A percentile compares a stretch with the other conserved stretches of the same genome.
Conservation (phyloP, 306 rosid species). For the Luffa aegyptiaca region DNA sequence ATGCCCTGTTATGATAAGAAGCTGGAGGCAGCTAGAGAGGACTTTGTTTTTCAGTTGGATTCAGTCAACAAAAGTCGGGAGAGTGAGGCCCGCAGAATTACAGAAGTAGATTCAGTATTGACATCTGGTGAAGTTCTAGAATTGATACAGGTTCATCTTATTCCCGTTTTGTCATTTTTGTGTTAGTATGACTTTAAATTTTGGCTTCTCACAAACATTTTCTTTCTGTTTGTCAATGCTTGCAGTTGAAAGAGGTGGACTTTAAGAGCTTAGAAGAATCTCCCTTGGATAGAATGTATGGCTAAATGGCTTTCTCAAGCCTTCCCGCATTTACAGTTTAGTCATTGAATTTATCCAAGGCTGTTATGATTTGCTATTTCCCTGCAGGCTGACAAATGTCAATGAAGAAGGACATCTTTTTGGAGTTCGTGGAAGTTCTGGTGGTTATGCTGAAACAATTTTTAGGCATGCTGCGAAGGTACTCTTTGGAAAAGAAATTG, state of each 20-base stretch:
- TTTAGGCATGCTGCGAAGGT: slow-evolving; percentile 67
- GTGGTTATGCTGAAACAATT: slow-evolving; percentile 87
- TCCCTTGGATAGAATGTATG: slow-evolving; percentile 67
- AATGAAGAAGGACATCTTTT: slow-evolving; percentile 59
- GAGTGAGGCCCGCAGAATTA: slow-evolving; percentile 24
- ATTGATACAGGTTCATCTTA: slow-evolving; percentile 60
- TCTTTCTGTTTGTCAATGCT: slow-evolving; percentile 7
- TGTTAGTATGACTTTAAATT: neutral
- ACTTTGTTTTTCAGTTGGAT: slow-evolving; percentile 55
- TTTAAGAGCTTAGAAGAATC: slow-evolving; percentile 63
- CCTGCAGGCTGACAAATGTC: slow-evolving; percentile 62
- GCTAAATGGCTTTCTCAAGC: slow-evolving; percentile 2
- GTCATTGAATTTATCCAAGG: neutral
- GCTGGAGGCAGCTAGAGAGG: slow-evolving; percentile 97
- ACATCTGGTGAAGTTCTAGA: slow-evolving; percentile 93
- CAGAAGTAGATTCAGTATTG: slow-evolving; percentile 92
- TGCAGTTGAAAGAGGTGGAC: slow-evolving; percentile 65
- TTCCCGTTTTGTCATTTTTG: neutral
- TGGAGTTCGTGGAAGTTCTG: slow-evolving; percentile 84
- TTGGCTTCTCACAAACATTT: neutral
- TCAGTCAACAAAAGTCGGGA: slow-evolving; percentile 25
- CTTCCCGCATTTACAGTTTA: neutral
- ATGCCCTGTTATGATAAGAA: slow-evolving; percentile 99
- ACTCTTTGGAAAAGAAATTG: slow-evolving; percentile 60
- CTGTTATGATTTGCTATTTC: slow-evolving; percentile 8